These are phyloP conservation scores for Eremomyces bilateralis DNA, from an alignment of 495 filamentous ascomycete species.

Conservation along the genomic window DNA sequence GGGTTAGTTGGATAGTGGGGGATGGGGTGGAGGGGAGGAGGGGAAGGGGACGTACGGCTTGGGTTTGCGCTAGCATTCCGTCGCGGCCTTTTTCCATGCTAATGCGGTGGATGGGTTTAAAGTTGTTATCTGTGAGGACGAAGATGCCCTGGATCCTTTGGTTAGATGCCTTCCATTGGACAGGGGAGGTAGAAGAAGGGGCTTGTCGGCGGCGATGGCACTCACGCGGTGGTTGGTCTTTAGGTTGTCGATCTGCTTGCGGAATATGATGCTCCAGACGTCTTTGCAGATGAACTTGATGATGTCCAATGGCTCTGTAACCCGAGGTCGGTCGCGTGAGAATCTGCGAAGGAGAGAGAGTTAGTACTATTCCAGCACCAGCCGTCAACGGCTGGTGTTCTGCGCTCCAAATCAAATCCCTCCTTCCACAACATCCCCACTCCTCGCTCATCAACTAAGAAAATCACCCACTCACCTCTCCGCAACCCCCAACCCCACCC, in stretches of 20 bases:
- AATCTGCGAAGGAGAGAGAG: slow-evolving; percentile 33
- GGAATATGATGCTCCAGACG: slow-evolving; percentile 78
- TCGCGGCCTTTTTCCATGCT: slow-evolving; percentile 40
- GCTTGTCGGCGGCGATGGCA: too few relatives aligned
- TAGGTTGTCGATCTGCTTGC: slow-evolving; percentile 93
- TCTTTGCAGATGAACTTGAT: slow-evolving; percentile 99
- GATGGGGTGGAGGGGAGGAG: background rate
- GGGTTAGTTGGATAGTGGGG: slow-evolving; percentile 1
- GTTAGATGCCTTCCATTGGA: background rate
- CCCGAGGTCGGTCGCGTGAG: slow-evolving; percentile 60
- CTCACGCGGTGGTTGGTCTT: slow-evolving; percentile 89
- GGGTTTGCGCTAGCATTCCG: slow-evolving; percentile 50
- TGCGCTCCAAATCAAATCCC: slow-evolving; percentile 1
- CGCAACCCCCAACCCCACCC: slow-evolving; percentile 80
- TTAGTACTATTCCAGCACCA: too few relatives aligned
- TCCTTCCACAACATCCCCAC: too few relatives aligned
- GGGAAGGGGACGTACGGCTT: slow-evolving; percentile 39
- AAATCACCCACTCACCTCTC: slow-evolving; percentile 45
- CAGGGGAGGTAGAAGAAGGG: background rate
- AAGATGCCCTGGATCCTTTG: slow-evolving; percentile 68
- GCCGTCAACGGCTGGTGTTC: background rate
- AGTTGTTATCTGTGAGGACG: slow-evolving; percentile 83
- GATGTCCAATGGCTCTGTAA: slow-evolving; percentile 19
- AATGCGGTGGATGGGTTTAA: slow-evolving; percentile 76
- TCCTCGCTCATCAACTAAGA: too few relatives aligned